Evolutionary conservation across 768 basidiomycete species (phyloP), one percentile per base, ranked within the genome.

Genomic region (Boletus sensibilis): DNA sequence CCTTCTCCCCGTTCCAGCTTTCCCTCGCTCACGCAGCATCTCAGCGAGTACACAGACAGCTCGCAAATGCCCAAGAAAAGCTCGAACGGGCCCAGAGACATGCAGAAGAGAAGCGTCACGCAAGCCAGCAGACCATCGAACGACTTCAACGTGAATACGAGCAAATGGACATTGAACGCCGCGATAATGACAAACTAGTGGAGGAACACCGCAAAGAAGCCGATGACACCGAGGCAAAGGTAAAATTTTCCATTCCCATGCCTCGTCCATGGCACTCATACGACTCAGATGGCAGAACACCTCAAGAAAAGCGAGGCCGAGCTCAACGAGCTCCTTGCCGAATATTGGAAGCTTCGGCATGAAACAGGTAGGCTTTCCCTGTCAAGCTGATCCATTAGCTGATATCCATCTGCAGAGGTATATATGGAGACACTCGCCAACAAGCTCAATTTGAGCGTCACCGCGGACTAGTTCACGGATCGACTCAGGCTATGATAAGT

Each of bases 391-490:
- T 21, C 34, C 31, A 33, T 50, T 34, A 10, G 45, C 47, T 60
- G 45, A 62, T 31, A 7, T 35, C 53, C 52, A 41, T 53, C 44
- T 31, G 21, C 60, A 92, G 91, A 91, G 68, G 81, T 91, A 2
- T 93, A 90, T 64, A 92, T 92, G 90, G 90, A 91, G 70, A 91
- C 87, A 0, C 75, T 92, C 27, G 88, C 90, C 4, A 89, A 89
- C 71, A 89, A 90, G 63, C 76, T 93, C 42, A 89, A 87, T 50
- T 78, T 90, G 79, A 75, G 68, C 50, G 78, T 78, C 38, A 55
- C 62, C 33, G 65, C 70, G 3, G 68, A 66, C 20, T 69, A 65
- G 50, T 14, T 25, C 7, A 27, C 31, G 25, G 8, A 41, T 42
- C 20, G 20, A 27, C 12, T 21, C 40, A 0, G 6, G 12, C 13